These are phyloP conservation scores for Pestalotiopsis sp. DNA, from an alignment of 2,329 filamentous ascomycete species.

Conservation along the genomic window DNA sequence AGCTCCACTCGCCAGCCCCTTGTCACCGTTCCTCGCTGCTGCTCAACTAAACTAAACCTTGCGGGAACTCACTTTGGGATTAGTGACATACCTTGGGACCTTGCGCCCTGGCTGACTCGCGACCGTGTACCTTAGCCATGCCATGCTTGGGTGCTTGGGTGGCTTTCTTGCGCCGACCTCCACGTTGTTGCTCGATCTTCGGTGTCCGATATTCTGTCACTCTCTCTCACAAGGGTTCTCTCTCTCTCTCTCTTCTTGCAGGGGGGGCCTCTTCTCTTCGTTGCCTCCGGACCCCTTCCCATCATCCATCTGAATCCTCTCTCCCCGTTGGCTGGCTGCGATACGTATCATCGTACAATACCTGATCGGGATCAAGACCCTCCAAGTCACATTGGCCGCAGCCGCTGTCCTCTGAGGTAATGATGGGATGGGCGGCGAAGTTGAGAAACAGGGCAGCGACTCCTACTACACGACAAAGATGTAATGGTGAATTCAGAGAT, in stretches of 20 bases:
- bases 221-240: neutral
- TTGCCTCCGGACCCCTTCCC: neutral
- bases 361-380: constrained; percentile 1
- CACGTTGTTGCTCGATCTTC: neutral
- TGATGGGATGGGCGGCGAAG: constrained; percentile 9
- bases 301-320: neutral
- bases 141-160: neutral
- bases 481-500: neutral
- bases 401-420: constrained; percentile 9
- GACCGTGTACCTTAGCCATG: neutral
- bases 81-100: neutral
- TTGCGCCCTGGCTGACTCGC: neutral
- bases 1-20: constrained; percentile 1
- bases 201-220: constrained; percentile 1
- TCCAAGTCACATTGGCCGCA: constrained; percentile 1
- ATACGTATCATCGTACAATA: neutral
- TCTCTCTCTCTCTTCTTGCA: neutral
- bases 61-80: neutral
- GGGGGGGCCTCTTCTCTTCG: neutral
- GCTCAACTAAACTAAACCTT: neutral
- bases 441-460: constrained; percentile 5
- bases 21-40: neutral
- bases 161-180: neutral
- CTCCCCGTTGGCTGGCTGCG: neutral
- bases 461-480: neutral